Evolutionary conservation across 108 stramenopile species (phyloP).

Genomic region (Pseudonitzschia pungens): DNA sequence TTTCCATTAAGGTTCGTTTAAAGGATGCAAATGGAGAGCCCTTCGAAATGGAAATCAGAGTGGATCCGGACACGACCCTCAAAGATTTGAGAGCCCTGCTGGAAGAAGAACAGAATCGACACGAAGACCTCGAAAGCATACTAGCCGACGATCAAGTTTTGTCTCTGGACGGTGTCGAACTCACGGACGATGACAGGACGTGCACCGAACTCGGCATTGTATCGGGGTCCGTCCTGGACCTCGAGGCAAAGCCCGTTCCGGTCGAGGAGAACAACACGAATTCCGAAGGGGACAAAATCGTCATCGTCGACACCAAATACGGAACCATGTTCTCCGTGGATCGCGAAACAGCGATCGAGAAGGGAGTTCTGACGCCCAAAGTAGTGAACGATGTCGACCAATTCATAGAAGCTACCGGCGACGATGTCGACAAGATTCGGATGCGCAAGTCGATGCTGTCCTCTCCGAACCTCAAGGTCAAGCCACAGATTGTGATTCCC

Average conservation of each 20-base stretch:
- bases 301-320: slow-evolving; percentile 38
- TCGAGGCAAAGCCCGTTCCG: slow-evolving; percentile 11
- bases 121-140: slow-evolving; percentile 25
- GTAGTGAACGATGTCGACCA: slow-evolving; percentile 12
- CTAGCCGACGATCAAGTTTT: slow-evolving; percentile 19
- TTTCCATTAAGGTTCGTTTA: neutral
- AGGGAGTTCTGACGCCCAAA: slow-evolving; percentile 20
- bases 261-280: neutral
- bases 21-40: slow-evolving; percentile 14
- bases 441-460: slow-evolving; percentile 32
- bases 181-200: slow-evolving; percentile 20
- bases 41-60: neutral
- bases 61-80: neutral
- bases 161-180: slow-evolving; percentile 11
- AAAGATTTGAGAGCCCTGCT: slow-evolving; percentile 1
- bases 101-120: slow-evolving; percentile 27
- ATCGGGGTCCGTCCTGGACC: slow-evolving; percentile 24
- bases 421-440: slow-evolving; percentile 5
- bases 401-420: slow-evolving; percentile 26
- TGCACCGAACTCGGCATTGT: slow-evolving; percentile 26
- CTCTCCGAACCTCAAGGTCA: slow-evolving; percentile 35
- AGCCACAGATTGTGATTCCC: slow-evolving; percentile 33
- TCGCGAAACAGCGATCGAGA: slow-evolving; percentile 27
- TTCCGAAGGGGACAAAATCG: slow-evolving; percentile 28
- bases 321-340: slow-evolving; percentile 39